phyloP scores from a whole-genome alignment of 495 filamentous ascomycete species.

The Trichocladium antarcticum region DNA sequence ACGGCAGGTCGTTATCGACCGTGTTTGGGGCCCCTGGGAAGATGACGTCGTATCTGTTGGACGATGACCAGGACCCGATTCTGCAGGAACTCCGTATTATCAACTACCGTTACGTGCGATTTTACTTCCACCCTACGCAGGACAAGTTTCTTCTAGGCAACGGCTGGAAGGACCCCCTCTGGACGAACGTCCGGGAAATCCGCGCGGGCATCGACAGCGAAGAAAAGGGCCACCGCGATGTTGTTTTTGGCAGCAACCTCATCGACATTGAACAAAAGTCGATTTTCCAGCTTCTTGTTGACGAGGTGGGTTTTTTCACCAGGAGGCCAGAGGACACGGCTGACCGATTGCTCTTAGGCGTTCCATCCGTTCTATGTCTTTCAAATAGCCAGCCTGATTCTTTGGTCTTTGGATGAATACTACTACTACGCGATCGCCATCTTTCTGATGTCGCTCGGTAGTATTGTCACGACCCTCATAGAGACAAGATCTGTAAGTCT shows the following conservation, averaged over 20 bases:
- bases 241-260: conserved; percentile 76
- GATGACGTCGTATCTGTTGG: conserved; percentile 44
- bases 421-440: conserved; percentile 97
- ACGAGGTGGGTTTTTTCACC: conserved; percentile 51
- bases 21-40: conserved; percentile 64
- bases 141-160: conserved; percentile 79
- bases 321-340: no score
- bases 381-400: conserved; percentile 84
- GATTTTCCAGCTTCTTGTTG: conserved; percentile 66
- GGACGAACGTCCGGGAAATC: conserved; percentile 66
- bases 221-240: conserved; percentile 70
- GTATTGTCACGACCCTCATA: conserved; percentile 77
- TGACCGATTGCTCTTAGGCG: conserved; percentile 40
- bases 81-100: conserved; percentile 59
- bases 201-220: conserved; percentile 81
- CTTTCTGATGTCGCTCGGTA: conserved; percentile 84
- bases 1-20: conserved; percentile 73
- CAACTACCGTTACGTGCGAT: conserved; percentile 87
- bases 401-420: conserved; percentile 93
- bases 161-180: conserved; percentile 86
- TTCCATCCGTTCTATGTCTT: conserved; percentile 99
- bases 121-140: conserved; percentile 77
- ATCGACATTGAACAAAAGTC: conserved; percentile 90
- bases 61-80: conserved; percentile 80
- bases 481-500: conserved; percentile 71